These are phyloP conservation scores for Amanita subjunquillea DNA, from an alignment of 768 basidiomycete species.

Conservation along the genomic window DNA sequence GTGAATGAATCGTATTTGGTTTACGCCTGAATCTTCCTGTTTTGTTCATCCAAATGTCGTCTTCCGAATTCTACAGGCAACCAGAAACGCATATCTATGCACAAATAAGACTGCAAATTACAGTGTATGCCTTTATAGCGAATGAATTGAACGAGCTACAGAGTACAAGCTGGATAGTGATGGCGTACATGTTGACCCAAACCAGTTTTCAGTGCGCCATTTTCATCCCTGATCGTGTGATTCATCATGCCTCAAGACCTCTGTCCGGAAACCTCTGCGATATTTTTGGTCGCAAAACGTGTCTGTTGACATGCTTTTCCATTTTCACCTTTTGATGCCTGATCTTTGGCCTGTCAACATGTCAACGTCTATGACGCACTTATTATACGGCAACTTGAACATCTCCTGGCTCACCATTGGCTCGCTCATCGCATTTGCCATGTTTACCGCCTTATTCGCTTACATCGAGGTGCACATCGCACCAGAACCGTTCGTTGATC, in stretches of 20 bases:
- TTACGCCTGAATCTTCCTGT: not conserved
- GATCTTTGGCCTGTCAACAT: slow-evolving; percentile 41
- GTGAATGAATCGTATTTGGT: not conserved
- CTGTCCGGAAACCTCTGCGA: slow-evolving; percentile 58
- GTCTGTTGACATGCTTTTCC: slow-evolving; percentile 43
- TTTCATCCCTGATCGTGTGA: not conserved
- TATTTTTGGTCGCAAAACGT: slow-evolving; percentile 52
- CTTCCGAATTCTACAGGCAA: slow-evolving; percentile 11
- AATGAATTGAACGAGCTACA: slow-evolving; percentile 52
- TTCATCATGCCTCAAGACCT: slow-evolving; percentile 27
- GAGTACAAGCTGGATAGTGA: slow-evolving; percentile 60
- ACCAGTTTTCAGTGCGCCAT: slow-evolving; percentile 46
- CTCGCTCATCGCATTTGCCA: slow-evolving; percentile 22
- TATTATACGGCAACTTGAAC: slow-evolving; percentile 22
- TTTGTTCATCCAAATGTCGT: slow-evolving; percentile 1
- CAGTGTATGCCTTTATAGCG: slow-evolving; percentile 44
- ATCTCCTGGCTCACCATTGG: slow-evolving; percentile 31
- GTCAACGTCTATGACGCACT: slow-evolving; percentile 44
- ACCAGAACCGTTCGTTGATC: slow-evolving; percentile 41
- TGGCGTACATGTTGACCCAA: slow-evolving; percentile 49
- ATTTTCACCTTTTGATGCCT: slow-evolving; percentile 45
- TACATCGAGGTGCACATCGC: slow-evolving; percentile 39
- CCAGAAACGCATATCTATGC: not conserved
- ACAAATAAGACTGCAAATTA: not conserved
- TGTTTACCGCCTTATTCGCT: slow-evolving; percentile 27